Base-by-base conservation (phyloP, 805 yeast species). In the Myxozyma neotropica region DNA sequence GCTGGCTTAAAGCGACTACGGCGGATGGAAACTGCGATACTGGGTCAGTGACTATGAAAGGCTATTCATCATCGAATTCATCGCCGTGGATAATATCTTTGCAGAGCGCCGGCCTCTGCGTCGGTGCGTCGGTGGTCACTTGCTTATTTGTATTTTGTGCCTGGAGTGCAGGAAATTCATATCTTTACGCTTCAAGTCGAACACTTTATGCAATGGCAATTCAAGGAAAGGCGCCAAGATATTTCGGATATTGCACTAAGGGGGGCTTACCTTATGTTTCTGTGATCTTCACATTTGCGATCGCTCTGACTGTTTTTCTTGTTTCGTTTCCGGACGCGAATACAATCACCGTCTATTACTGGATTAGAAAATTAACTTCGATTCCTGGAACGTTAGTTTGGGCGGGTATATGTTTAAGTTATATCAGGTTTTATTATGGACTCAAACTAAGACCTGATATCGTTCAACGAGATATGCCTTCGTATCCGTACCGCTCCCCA, bases 61-160 rank as follows among this genome's bases (percentile, higher is more conserved):
- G 66, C 2, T 73, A 78, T 24, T 80, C 77, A 8, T 87, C 82
- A 67, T 85, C 83, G 15, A 76, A 84, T 31, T 83, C 89, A 3
- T 85, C 89, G 6, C 92, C 93, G n/a, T 83, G 87, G 72, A 89
- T 87, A 35, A 83, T 87, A 71, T 86, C 91, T 33, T 82, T 87
- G 64, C 76, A 77, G 63, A 80, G 82, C 66, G 91, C 87, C 33
- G 85, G 87, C 27, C 84, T 86, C 59, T 78, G 87, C 43, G 78
- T 86, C 80, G 87, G 87, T 66, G 89, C 82, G 0, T 87, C 86
- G 29, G 84, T 87, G 65, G 73, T 86, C 69, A 79, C 86, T 59
- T 81, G 91, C 1, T 48, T 29, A 35, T 62, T 62, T 31, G 58
- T 62, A 35, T 62, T 62, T 39, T 62, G 66, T 36, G 85, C 86